phyloP scores from a whole-genome alignment of 345 rosid genomes.

The Psidium guajava region DNA sequence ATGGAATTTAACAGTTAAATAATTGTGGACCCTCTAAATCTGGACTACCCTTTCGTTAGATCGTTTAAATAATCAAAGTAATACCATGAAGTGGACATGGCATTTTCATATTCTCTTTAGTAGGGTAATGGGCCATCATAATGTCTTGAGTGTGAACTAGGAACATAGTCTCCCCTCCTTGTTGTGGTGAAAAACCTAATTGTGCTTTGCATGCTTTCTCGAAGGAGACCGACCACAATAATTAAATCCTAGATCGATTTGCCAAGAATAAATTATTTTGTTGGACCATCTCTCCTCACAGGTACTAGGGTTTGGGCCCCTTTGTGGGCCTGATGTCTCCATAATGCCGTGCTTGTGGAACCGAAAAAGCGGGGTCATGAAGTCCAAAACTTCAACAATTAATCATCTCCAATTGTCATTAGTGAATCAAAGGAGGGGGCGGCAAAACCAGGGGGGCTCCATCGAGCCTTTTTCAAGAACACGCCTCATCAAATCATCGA shows the following conservation, averaged over 20 bases:
- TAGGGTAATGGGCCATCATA: not conserved
- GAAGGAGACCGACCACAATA: constrained; percentile 13
- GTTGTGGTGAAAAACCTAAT: constrained; percentile 13
- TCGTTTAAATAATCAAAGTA: not conserved
- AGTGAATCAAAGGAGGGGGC: constrained; percentile 1
- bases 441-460: not conserved
- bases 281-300: not conserved
- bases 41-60: not conserved
- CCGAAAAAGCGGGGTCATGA: not conserved
- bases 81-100: not conserved
- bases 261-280: constrained; percentile 1
- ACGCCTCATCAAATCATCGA: not conserved
- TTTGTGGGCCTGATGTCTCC: constrained; percentile 12
- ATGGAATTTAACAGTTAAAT: not conserved
- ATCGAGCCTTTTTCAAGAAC: constrained; percentile 1
- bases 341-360: constrained; percentile 9
- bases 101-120: not conserved
- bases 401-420: constrained; percentile 2
- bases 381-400: not conserved
- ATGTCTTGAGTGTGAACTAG: constrained; percentile 2
- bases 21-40: not conserved
- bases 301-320: not conserved
- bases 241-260: not conserved
- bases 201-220: not conserved
- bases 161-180: not conserved